These are phyloP conservation scores for Aspergillus proliferans DNA, from an alignment of 2,329 filamentous ascomycete species.

Conservation along the genomic window DNA sequence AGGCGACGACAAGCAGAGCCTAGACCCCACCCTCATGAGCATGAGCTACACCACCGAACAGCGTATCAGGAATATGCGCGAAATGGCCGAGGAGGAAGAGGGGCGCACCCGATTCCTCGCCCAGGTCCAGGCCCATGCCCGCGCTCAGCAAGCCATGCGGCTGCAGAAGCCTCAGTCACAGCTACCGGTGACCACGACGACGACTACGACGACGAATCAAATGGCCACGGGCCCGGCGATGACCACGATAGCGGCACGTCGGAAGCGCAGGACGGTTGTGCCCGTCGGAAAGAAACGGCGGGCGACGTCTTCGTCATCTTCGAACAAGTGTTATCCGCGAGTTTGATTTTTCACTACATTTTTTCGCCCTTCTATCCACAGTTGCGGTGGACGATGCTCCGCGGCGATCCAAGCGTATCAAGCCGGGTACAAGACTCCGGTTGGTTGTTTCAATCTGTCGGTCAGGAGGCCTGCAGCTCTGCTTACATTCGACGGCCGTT, in stretches of 20 bases:
- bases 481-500: too few species aligned
- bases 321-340: slow-evolving; percentile 4
- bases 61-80: slow-evolving; percentile 33
- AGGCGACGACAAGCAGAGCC: background rate
- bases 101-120: slow-evolving; percentile 33
- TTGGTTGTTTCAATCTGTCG: too few species aligned
- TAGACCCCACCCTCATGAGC: background rate
- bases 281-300: slow-evolving; percentile 15
- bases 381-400: too few species aligned
- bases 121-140: slow-evolving; percentile 36
- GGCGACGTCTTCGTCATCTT: slow-evolving; percentile 12
- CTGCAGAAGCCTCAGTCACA: slow-evolving; percentile 29
- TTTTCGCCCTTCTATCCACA: too few species aligned
- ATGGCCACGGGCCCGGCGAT: background rate
- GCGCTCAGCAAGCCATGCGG: slow-evolving; percentile 34
- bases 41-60: slow-evolving; percentile 34
- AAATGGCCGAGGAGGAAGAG: slow-evolving; percentile 31
- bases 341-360: background rate
- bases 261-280: slow-evolving; percentile 8
- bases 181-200: background rate
- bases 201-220: background rate
- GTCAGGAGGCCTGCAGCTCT: too few species aligned
- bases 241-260: slow-evolving; percentile 13
- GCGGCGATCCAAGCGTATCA: too few species aligned
- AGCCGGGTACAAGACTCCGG: too few species aligned